These are phyloP conservation scores for Ustulina deusta DNA, from an alignment of 2,329 filamentous ascomycete species.

Conservation along the genomic window DNA sequence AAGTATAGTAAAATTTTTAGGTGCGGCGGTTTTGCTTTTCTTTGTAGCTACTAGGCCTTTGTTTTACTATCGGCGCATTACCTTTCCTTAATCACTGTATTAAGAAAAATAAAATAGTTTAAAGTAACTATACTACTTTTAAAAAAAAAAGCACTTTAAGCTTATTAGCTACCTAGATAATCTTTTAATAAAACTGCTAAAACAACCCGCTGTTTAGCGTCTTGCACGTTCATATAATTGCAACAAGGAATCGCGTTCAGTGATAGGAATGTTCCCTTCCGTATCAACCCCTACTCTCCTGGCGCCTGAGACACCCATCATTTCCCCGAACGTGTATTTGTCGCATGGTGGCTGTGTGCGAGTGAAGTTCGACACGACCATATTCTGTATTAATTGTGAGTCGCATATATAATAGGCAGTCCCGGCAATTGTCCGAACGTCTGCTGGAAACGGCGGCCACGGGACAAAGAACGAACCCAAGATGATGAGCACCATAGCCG, in stretches of 20 bases:
- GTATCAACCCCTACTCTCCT: slow-evolving; percentile 29
- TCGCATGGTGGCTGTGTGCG: slow-evolving; percentile 14
- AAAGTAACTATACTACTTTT: no score
- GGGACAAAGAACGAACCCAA: slow-evolving; percentile 53
- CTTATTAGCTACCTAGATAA: not conserved
- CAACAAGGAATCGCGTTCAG: slow-evolving; percentile 21
- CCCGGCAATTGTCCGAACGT: slow-evolving; percentile 58
- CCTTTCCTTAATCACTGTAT: no score
- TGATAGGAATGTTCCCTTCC: slow-evolving; percentile 15
- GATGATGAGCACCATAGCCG: slow-evolving; percentile 56
- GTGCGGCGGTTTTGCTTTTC: no score
- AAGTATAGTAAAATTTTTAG: no score
- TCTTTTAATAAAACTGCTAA: slow-evolving; percentile 12
- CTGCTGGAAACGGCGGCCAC: slow-evolving; percentile 59
- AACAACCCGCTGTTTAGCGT: slow-evolving; percentile 2
- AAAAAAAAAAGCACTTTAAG: no score
- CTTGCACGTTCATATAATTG: slow-evolving; percentile 17
- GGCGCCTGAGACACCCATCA: slow-evolving; percentile 23
- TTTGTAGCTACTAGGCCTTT: no score
- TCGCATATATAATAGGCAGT: slow-evolving; percentile 56
- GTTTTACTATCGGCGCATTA: no score
- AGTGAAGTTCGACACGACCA: slow-evolving; percentile 20
- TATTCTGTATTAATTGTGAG: slow-evolving; percentile 25
- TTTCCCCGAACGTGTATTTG: slow-evolving; percentile 30
- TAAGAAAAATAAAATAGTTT: no score